Conservation (phyloP, 305 asterid species). For the Ilex paraguariensis region DNA sequence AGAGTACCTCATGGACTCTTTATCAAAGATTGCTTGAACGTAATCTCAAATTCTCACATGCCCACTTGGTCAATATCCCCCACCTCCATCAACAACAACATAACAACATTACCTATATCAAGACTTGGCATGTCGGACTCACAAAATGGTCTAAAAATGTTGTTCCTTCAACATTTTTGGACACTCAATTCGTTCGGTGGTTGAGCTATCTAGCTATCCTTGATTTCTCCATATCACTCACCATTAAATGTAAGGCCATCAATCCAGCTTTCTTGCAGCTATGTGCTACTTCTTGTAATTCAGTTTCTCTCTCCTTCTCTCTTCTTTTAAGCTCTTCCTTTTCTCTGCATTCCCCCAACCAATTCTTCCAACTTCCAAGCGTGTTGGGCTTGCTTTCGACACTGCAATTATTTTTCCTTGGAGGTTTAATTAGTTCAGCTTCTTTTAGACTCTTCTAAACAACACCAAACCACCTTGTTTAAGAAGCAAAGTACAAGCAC, state of each 20-base stretch:
- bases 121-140: slow-evolving; percentile 15
- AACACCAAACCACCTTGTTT: not conserved
- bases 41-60: slow-evolving; percentile 27
- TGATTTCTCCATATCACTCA: not conserved
- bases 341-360: not conserved
- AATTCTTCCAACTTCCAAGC: slow-evolving; percentile 10
- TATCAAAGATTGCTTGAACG: slow-evolving; percentile 13
- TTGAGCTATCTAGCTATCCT: slow-evolving; percentile 32
- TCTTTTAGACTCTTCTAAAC: slow-evolving; percentile 1
- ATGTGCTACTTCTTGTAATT: not conserved
- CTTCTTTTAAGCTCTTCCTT: not conserved
- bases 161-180: slow-evolving; percentile 1
- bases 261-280: slow-evolving; percentile 14
- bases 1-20: no score
- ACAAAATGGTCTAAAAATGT: not conserved
- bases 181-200: slow-evolving; percentile 22
- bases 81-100: slow-evolving; percentile 16
- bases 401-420: not conserved
- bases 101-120: slow-evolving; percentile 27
- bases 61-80: slow-evolving; percentile 26
- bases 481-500: not conserved
- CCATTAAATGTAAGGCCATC: slow-evolving; percentile 18
- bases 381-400: slow-evolving; percentile 5
- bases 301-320: slow-evolving; percentile 1
- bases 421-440: slow-evolving; percentile 11